Evolutionary conservation across 2,329 filamentous ascomycete genomes (phyloP).

Genomic region (Rhynchosporium graminicola): DNA sequence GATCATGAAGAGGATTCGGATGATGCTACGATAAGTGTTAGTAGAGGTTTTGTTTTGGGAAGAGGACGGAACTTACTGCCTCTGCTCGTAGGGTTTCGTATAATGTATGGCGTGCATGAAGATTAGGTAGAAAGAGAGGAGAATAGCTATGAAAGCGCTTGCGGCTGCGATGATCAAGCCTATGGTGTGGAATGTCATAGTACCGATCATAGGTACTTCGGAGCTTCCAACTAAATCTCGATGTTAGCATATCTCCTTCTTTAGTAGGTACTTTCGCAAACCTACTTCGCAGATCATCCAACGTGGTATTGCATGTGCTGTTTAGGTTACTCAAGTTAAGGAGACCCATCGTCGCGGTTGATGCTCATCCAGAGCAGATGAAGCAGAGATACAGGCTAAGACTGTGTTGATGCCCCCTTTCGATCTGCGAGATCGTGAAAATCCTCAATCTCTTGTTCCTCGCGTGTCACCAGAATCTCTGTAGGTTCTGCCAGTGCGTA

Average conservation of each 20-base stretch:
- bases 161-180: conserved; percentile 53
- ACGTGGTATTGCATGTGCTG: conserved; percentile 40
- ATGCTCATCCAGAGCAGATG: conserved; percentile 26
- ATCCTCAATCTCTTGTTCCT: neutral
- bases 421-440: neutral
- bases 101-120: conserved; percentile 61
- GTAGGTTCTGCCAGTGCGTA: neutral
- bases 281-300: conserved; percentile 43
- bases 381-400: conserved; percentile 12
- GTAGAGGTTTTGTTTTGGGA: neutral
- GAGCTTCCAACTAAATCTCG: conserved; percentile 38
- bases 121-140: conserved; percentile 57
- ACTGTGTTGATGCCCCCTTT: neutral
- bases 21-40: conserved; percentile 54
- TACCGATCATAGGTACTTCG: conserved; percentile 50
- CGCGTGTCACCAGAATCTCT: neutral
- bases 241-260: conserved; percentile 26
- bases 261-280: neutral
- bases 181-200: conserved; percentile 56
- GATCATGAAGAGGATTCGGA: conserved; percentile 86
- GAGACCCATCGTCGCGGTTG: conserved; percentile 31
- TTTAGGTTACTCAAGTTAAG: conserved; percentile 32
- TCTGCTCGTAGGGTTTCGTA: conserved; percentile 60
- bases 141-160: conserved; percentile 52
- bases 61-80: conserved; percentile 47